These are phyloP conservation scores for Fusarium sp. DNA, from an alignment of 2,329 filamentous ascomycete genomes.

Conservation along the genomic window DNA sequence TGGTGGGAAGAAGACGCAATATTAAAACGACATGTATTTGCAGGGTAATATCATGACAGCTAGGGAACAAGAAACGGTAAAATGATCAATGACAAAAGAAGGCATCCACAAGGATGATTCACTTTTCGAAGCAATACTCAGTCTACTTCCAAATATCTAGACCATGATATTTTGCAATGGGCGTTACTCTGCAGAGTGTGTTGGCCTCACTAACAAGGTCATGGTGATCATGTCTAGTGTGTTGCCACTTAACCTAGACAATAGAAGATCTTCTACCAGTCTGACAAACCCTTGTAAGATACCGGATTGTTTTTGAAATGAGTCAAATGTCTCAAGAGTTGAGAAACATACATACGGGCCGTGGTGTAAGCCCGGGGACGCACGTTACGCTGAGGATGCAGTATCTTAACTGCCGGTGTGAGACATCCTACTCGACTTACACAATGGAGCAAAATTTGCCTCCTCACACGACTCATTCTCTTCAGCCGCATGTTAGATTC, in stretches of 20 bases:
- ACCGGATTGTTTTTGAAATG: background rate
- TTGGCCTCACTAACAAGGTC: background rate
- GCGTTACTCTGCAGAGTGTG: background rate
- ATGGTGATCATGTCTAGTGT: background rate
- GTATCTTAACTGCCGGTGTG: background rate
- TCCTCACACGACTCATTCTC: background rate
- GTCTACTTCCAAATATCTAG: background rate
- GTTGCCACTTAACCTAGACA: background rate
- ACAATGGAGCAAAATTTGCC: background rate
- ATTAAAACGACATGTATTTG: background rate
- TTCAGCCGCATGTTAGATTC: background rate
- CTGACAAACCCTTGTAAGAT: background rate
- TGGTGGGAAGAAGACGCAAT: background rate
- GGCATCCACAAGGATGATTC: background rate
- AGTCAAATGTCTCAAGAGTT: background rate
- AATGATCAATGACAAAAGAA: background rate
- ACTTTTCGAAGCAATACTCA: background rate
- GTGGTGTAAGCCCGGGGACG: background rate
- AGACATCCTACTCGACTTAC: background rate
- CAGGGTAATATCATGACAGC: background rate
- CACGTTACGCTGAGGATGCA: background rate
- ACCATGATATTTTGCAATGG: too few relatives aligned
- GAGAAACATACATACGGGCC: background rate
- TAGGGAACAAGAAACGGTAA: conserved; percentile 1
- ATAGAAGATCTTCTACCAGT: background rate